Base-by-base conservation (phyloP, 2,329 filamentous ascomycete genomes). In the Rhynchosporium secalis region DNA sequence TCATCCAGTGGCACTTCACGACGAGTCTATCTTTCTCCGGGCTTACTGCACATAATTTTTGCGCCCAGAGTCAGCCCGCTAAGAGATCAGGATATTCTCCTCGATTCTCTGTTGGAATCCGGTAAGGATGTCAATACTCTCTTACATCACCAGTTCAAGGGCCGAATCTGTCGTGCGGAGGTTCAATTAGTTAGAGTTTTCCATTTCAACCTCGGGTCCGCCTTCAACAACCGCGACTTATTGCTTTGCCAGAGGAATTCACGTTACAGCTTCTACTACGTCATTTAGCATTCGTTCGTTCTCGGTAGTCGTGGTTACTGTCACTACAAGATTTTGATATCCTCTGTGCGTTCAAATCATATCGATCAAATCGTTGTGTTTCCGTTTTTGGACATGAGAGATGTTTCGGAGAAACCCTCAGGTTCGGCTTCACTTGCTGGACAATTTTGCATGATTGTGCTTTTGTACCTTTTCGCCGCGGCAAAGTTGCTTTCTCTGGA, bases 381-480 rank as follows among this genome's bases (percentile, higher is more conserved):
- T 28, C 10, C 13, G 31, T 45, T 48, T 20, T 20, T 20, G 56
- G 15, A 47, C n/a, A 48, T 38, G 45, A 48, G 28, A 43, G 26
- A 60, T 60, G 54, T 47, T 41, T 28, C 46, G 52, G 41, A 47
- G 40, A 31, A 45, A 29, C 29, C 40, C 47, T 36, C 54, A 56
- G 51, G 60, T 58, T 13, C 60, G 41, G 47, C 47, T 54, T 33
- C 60, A 55, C 46, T 56, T 62, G 12, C 55, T 62, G 8, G 55
- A 43, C 3, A n/a, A 51, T 36, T 28, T 15, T 10, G 38, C 38
- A 20, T 66, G 65, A 7, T 36, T 28, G 5, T 62, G 28, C 33
- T 46, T 26, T 5, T 33, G 56, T 71, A 71, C 6, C 45, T 64
- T 43, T 47, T 60, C 9, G 65, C 47, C 15, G 69, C 55, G 47